phyloP scores from a whole-genome alignment of 257 asterid species.

The Gentiana macrophylla region DNA sequence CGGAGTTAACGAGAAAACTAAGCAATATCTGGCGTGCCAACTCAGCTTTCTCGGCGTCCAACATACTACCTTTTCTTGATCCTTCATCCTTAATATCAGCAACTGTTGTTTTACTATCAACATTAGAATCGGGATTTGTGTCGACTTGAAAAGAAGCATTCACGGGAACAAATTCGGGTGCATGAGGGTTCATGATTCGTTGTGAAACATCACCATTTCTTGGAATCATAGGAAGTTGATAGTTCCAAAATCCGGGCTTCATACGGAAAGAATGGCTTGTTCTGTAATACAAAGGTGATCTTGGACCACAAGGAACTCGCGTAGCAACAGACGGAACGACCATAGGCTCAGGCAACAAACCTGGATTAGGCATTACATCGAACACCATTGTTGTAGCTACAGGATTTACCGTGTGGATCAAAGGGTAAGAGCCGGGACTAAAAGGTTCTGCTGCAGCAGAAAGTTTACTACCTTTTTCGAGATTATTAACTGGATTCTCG shows the following conservation, averaged over 20 bases:
- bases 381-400: slow-evolving; percentile 35
- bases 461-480: slow-evolving; percentile 29
- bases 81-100: slow-evolving; percentile 35
- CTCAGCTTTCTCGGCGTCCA: slow-evolving; percentile 28
- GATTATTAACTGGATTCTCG: slow-evolving; percentile 11
- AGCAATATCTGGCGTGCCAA: slow-evolving; percentile 33
- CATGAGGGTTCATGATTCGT: slow-evolving; percentile 71
- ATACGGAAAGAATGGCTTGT: slow-evolving; percentile 47
- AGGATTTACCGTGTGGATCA: slow-evolving; percentile 16
- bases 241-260: slow-evolving; percentile 45
- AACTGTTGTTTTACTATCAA: slow-evolving; percentile 18
- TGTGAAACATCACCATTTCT: slow-evolving; percentile 35
- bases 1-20: slow-evolving; percentile 90
- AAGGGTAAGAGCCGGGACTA: slow-evolving; percentile 52
- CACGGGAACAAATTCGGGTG: slow-evolving; percentile 64
- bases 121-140: slow-evolving; percentile 49
- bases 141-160: slow-evolving; percentile 70
- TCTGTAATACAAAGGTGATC: slow-evolving; percentile 64
- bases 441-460: slow-evolving; percentile 86
- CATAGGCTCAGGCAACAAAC: slow-evolving; percentile 60
- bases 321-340: slow-evolving; percentile 63
- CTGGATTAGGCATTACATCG: slow-evolving; percentile 46
- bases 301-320: slow-evolving; percentile 73
- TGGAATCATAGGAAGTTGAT: slow-evolving; percentile 43
- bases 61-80: slow-evolving; percentile 30